Base-by-base conservation (phyloP, 1,284 basidiomycete species). In the Somion occarium region DNA sequence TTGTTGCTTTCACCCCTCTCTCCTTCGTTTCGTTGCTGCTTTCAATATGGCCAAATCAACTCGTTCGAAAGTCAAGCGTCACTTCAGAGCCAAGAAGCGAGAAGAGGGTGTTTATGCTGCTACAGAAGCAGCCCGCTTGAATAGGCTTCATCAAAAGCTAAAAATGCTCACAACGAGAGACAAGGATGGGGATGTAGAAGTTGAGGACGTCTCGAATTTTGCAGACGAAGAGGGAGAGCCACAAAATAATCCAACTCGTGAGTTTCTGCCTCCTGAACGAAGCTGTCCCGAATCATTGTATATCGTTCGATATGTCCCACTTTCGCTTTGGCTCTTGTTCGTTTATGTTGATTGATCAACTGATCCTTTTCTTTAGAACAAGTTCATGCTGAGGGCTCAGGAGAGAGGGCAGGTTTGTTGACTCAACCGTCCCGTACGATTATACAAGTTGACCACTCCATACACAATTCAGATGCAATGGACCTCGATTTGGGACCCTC, bases 1-100 rank as follows among this genome's bases (percentile, higher is more conserved):
- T 24, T 12, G 9, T 44, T 27, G 43, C 22, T 27, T 30, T 46
- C 44, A 15, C 44, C 24, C 15, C 24, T 41, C 27, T 11, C 48
- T 44, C 41, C 37, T 20, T 41, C 27, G 34, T 39, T 30, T 23
- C 25, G 12, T 26, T 22, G 23, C 27, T 34, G n/a, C 27, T 25
- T n/a, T 9, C 19, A 37, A 59, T 39, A 96, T 98, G 95, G 94
- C 91, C 52, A 98, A 98, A 76, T 94, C 92, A 39, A 81, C 88
- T 48, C 82, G 94, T 64, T 91, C 92, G 18, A 96, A 94, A 73
- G 78, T 82, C 56, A 97, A 97, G 72, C 86, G 93, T 48, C 75
- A 83, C 27, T 90, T 85, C 64, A 83, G 95, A 56, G 78, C 85
- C 13, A 87, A 89, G 64, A 98, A 97, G 73, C 86, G 96, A 54